These are phyloP conservation scores for Penicillium chermesinum DNA, from an alignment of 495 filamentous ascomycete genomes.

Conservation along the genomic window DNA sequence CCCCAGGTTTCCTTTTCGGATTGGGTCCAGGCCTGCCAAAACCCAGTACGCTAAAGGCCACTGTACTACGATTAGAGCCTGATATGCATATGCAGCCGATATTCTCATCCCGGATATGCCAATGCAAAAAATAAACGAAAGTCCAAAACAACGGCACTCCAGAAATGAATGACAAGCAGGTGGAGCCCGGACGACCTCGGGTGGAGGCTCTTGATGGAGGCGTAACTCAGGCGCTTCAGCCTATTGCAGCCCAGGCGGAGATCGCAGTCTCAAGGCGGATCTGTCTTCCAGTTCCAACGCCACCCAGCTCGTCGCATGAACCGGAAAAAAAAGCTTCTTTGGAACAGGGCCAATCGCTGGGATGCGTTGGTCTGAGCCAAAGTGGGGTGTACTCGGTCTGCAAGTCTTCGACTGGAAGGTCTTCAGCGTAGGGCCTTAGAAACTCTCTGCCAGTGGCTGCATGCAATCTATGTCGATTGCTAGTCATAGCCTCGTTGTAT, in stretches of 20 bases:
- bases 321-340: slow-evolving; percentile 24
- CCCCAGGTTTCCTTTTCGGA: not conserved
- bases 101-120: slow-evolving; percentile 4
- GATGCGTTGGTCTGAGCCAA: slow-evolving; percentile 7
- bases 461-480: too few relatives aligned
- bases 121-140: not conserved
- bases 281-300: slow-evolving; percentile 24
- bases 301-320: slow-evolving; percentile 20
- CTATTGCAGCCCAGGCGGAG: too few relatives aligned
- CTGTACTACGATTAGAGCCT: not conserved
- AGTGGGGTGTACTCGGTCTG: not conserved
- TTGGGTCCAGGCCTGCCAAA: not conserved
- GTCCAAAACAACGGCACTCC: slow-evolving; percentile 1
- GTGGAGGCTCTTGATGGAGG: not conserved
- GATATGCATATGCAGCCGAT: slow-evolving; percentile 13
- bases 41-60: not conserved
- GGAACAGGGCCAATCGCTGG: slow-evolving; percentile 13
- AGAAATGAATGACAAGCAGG: slow-evolving; percentile 1
- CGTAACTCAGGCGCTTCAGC: too few relatives aligned
- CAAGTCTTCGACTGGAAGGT: too few relatives aligned
- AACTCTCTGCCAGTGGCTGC: too few relatives aligned
- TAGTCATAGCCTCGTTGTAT: too few relatives aligned
- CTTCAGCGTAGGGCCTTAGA: not conserved
- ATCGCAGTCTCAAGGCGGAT: too few relatives aligned
- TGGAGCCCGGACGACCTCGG: not conserved